These are phyloP conservation scores for Pestalotiopsis sp. DNA, from an alignment of 2,329 filamentous ascomycete genomes.

Conservation along the genomic window DNA sequence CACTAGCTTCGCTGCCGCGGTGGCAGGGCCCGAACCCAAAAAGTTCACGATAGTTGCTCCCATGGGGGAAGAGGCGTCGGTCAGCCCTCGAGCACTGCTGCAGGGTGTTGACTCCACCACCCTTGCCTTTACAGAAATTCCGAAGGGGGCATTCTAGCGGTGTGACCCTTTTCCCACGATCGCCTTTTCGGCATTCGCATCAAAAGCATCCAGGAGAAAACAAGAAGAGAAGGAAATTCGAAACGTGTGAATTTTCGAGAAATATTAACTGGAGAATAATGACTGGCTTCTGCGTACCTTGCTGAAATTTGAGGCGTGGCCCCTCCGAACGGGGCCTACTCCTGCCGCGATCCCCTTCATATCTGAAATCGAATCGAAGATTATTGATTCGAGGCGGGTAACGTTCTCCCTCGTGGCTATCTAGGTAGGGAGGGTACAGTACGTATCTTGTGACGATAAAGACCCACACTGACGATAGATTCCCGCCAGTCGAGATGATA, in stretches of 20 bases:
- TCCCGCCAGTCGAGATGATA: neutral
- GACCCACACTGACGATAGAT: neutral
- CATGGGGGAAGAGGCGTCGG: neutral
- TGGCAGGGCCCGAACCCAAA: neutral
- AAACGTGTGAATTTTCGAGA: neutral
- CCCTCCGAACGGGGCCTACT: constrained; percentile 29
- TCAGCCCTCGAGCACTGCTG: neutral
- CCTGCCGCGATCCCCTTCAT: constrained; percentile 40
- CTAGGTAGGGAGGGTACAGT: neutral
- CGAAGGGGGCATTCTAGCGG: neutral
- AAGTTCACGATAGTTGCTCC: neutral
- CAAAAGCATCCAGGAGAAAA: neutral
- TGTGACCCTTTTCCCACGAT: neutral
- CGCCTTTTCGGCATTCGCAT: neutral
- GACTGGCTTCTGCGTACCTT: constrained; percentile 16
- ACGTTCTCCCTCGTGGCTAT: neutral
- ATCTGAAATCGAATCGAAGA: neutral
- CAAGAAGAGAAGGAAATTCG: neutral
- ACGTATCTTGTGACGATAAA: neutral
- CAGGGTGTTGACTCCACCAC: neutral
- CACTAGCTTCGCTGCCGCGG: neutral
- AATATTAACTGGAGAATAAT: neutral
- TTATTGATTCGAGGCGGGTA: neutral
- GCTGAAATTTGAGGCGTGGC: constrained; percentile 45
- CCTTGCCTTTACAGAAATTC: neutral